Base-by-base conservation (phyloP, 2,329 filamentous ascomycete genomes). In the Fusarium mangiferae region DNA sequence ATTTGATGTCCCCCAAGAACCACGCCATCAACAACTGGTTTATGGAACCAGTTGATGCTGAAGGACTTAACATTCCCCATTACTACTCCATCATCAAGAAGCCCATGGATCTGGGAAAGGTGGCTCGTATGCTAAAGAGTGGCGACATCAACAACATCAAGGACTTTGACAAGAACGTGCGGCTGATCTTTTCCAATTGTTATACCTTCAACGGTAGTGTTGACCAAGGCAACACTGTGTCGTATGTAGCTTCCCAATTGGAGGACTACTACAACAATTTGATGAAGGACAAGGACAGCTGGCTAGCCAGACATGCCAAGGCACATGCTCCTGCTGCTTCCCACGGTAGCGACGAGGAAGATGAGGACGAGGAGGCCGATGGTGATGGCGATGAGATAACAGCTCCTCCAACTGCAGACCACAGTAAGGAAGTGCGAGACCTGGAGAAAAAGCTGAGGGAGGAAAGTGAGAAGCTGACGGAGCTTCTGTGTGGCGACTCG, bases 51-150 rank as follows among this genome's bases (percentile, higher is more conserved):
- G 96, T 99, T 26, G 96, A 99, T 80, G 95, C 96, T 1, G 95
- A 98, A 41, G 96, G 95, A 1, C 86, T 98, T 61, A 95, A 96
- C 80, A 98, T 98, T 68, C 96, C 96, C 2, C 92, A 93, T 30
- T 99, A 99, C 81, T 94, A 96, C 81, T 94, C 93, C 78, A 87
- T 98, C 70, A 95, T 99, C 84, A 98, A 98, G 86, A 94, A 95
- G 81, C 96, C 96, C 1, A 99, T 98, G 96, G 96, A 99, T 81
- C 87, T 98, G 56, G 87, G 89, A 22, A 98, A 94, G n/a, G 93
- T 98, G 79, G 87, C 89, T 41, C 87, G 88, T 46, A 97, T 97
- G 83, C 87, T 98, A 45, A 90, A 92, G 75, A 87, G 87, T 18
- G 94, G 95, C 33, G 90, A 94, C 63, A 98, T 98, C 79, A 89